These are phyloP conservation scores for Pharus latifolius DNA, from an alignment of 176 grass and related monocot genomes.

Conservation along the genomic window DNA sequence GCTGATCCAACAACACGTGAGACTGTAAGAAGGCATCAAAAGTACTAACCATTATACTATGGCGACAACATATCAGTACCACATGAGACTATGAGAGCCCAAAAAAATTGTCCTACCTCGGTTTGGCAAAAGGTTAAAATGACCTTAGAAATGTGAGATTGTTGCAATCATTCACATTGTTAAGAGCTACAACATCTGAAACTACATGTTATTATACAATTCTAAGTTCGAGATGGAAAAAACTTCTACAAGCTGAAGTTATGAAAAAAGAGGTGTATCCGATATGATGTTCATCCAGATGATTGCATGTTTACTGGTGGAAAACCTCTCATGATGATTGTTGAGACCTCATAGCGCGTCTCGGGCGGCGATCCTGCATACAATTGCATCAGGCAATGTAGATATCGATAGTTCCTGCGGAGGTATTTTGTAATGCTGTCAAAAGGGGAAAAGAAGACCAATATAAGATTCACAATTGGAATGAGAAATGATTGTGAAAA, in stretches of 20 bases:
- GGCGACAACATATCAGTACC: background rate
- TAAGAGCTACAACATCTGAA: background rate
- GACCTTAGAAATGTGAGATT: background rate
- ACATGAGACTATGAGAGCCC: background rate
- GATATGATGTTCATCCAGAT: background rate
- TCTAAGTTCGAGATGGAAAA: background rate
- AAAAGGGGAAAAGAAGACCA: background rate
- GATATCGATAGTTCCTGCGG: constrained; percentile 73
- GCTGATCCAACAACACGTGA: background rate
- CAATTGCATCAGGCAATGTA: constrained; percentile 49
- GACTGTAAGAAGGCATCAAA: background rate
- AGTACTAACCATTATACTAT: background rate
- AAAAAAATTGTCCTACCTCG: background rate
- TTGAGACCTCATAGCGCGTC: constrained; percentile 42
- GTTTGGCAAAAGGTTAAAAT: no score
- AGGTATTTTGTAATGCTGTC: constrained; percentile 80
- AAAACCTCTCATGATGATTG: background rate
- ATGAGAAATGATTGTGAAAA: background rate
- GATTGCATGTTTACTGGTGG: background rate
- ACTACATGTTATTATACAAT: background rate
- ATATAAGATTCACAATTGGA: background rate
- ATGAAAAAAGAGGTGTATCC: background rate
- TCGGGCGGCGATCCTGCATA: constrained; percentile 68
- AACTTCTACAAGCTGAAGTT: background rate
- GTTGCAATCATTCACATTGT: background rate